Conservation (phyloP, 345 rosid genomes). For the Eucalyptus tenuipes region DNA sequence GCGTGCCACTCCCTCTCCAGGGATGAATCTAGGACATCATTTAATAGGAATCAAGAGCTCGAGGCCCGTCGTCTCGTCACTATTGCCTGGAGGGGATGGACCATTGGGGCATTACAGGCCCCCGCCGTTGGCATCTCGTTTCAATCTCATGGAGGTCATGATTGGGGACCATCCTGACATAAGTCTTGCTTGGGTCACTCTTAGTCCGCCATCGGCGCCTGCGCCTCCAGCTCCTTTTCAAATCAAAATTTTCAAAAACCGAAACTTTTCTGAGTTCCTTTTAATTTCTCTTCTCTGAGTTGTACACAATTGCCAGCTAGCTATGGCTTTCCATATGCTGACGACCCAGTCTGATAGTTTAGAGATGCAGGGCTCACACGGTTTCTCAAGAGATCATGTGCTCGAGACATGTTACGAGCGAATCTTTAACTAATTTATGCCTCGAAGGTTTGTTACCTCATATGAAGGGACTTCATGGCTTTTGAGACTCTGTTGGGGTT, state of each 20-base stretch:
- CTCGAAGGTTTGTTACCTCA: background rate
- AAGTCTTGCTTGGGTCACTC: background rate
- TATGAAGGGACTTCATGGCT: background rate
- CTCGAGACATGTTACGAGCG: background rate
- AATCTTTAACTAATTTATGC: background rate
- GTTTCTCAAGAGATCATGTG: background rate
- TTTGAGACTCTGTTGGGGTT: background rate
- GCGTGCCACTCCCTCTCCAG: background rate
- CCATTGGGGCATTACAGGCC: background rate
- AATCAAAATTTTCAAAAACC: background rate
- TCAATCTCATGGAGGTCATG: background rate
- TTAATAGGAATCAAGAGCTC: background rate
- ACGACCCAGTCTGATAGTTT: background rate
- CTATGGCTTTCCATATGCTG: background rate
- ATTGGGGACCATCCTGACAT: background rate
- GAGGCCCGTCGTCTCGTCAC: background rate
- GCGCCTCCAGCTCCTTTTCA: background rate
- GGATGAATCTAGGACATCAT: background rate
- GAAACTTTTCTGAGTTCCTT: background rate
- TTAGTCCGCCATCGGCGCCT: background rate
- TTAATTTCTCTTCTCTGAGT: background rate
- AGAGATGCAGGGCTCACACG: background rate
- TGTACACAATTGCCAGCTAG: background rate
- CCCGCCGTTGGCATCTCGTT: background rate
- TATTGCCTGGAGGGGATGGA: background rate